Evolutionary conservation across 2,329 filamentous ascomycete genomes (phyloP).

Genomic region (Fusarium xylarioides): DNA sequence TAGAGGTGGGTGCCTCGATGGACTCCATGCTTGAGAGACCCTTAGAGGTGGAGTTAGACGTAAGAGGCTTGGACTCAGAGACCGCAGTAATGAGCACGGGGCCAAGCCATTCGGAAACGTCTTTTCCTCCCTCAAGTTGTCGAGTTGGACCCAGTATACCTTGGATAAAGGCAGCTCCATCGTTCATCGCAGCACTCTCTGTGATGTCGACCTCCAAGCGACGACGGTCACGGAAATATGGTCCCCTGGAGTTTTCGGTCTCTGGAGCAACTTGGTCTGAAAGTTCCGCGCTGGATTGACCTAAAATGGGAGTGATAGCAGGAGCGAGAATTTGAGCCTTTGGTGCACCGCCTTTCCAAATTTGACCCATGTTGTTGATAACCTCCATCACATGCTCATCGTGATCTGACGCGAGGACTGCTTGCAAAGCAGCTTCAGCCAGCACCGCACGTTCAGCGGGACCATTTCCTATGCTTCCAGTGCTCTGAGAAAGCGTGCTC

Average conservation of each 20-base stretch:
- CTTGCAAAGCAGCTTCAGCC: conserved; percentile 34
- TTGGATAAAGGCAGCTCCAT: conserved; percentile 1
- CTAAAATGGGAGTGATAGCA: not conserved
- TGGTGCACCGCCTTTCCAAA: conserved; percentile 3
- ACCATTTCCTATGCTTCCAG: not conserved
- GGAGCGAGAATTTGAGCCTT: conserved; percentile 12
- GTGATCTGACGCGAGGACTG: conserved; percentile 20
- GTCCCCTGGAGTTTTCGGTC: not conserved
- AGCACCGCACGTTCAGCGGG: conserved; percentile 34
- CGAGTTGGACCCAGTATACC: conserved; percentile 11
- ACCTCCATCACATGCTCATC: conserved; percentile 4
- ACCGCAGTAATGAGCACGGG: conserved; percentile 2
- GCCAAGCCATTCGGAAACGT: conserved; percentile 12
- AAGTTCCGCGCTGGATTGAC: conserved; percentile 12
- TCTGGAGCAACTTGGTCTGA: not conserved
- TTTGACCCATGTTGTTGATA: conserved; percentile 15
- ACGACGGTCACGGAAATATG: not conserved
- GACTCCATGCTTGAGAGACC: not conserved
- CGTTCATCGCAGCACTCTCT: not conserved
- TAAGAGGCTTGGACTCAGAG: not conserved
- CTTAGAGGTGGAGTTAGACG: not conserved
- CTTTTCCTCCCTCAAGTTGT: conserved; percentile 17
- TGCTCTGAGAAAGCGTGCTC: not conserved
- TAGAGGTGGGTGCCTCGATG: not conserved
- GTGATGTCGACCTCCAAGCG: not conserved